Percentiles rank a stretch among this genome's conserved stretches.
Conservation (phyloP, 2,329 filamentous ascomycete species). For the Hirsutella rhossiliensis region DNA sequence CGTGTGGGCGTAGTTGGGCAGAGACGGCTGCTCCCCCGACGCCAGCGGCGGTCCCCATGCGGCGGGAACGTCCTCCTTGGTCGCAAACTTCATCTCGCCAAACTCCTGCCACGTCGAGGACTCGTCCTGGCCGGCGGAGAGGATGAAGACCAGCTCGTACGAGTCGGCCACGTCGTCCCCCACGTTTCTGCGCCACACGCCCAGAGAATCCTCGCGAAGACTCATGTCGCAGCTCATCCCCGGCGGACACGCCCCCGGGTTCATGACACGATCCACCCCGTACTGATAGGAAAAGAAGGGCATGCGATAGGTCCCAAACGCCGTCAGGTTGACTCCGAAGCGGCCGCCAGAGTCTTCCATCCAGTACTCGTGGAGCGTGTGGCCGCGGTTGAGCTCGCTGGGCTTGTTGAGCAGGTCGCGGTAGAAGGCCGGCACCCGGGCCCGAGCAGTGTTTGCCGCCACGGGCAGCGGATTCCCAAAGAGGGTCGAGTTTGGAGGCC, state of each 20-base stretch:
- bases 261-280: conserved; percentile 35
- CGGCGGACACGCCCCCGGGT: conserved; percentile 32
- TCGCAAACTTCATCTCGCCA: conserved; percentile 38
- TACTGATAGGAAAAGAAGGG: conserved; percentile 36
- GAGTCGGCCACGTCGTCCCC: conserved; percentile 33
- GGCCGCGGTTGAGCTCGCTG: conserved; percentile 33
- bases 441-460: conserved; percentile 26
- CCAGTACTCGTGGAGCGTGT: conserved; percentile 45
- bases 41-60: conserved; percentile 33
- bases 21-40: conserved; percentile 14
- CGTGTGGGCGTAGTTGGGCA: conserved; percentile 34
- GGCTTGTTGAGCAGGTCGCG: conserved; percentile 37
- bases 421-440: conserved; percentile 37
- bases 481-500: conserved; percentile 30
- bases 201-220: conserved; percentile 35
- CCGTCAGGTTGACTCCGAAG: conserved; percentile 39
- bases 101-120: conserved; percentile 45
- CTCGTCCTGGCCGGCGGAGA: conserved; percentile 42
- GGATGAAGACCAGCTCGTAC: conserved; percentile 40
- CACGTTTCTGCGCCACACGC: conserved; percentile 36
- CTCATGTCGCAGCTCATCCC: conserved; percentile 30
- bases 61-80: conserved; percentile 32
- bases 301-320: conserved; percentile 38
- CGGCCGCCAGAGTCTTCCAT: conserved; percentile 41
- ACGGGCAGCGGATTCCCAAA: conserved; percentile 36